Conservation (phyloP, 352 stramenopile species). For the Phytopythium ostracodes region DNA sequence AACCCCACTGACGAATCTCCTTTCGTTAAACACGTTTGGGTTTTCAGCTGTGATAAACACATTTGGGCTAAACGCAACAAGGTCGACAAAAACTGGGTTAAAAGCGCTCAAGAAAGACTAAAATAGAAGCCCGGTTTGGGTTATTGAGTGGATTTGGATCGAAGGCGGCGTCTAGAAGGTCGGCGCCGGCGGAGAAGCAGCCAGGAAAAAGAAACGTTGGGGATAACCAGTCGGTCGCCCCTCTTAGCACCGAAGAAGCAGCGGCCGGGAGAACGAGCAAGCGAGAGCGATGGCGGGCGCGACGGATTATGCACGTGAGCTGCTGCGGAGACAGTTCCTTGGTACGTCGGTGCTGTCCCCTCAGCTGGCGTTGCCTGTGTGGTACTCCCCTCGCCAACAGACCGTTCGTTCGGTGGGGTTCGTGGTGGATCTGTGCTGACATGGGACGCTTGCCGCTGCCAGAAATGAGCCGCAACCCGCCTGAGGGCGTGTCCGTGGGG, state of each 20-base stretch:
- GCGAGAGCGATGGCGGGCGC: conserved; percentile 33
- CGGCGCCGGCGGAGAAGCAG: not conserved
- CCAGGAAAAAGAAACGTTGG: not conserved
- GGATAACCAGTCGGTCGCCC: not conserved
- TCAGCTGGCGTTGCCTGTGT: not conserved
- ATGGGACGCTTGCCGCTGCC: conserved; percentile 14
- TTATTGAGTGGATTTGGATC: not conserved
- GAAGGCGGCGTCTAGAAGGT: conserved; percentile 1
- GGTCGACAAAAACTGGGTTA: too few relatives aligned
- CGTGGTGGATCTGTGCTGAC: not conserved
- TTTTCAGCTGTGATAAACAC: too few relatives aligned
- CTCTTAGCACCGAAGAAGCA: conserved; percentile 12
- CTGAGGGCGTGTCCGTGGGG: conserved; percentile 97
- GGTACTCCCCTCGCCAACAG: not conserved
- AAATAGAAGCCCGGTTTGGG: not conserved
- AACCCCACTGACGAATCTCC: too few relatives aligned
- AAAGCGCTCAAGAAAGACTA: not conserved
- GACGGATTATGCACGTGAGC: conserved; percentile 74
- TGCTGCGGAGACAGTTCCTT: conserved; percentile 78
- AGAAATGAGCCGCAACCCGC: conserved; percentile 98
- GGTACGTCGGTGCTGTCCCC: conserved; percentile 30
- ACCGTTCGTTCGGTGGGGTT: not conserved
- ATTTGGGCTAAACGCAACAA: not conserved
- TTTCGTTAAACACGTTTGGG: too few relatives aligned
- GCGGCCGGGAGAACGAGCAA: conserved; percentile 15